Percentiles rank a stretch among this genome's conserved stretches.
Conservation (phyloP, 164 flowering plant genomes). For the Pachysandra terminalis region DNA sequence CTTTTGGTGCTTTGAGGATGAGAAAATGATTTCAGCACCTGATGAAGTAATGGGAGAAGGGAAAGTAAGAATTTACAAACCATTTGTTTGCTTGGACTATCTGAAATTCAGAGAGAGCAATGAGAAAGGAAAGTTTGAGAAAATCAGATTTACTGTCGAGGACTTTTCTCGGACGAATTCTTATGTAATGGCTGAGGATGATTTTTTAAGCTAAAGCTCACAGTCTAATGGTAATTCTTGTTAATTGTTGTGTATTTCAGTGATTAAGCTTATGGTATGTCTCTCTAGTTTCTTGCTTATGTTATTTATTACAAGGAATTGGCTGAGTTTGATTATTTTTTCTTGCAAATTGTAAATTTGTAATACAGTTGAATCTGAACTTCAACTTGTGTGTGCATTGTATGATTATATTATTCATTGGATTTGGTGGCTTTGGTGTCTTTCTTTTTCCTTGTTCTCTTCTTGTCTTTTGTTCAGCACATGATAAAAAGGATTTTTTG, state of each 20-base stretch:
- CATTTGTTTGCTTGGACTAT: conserved; percentile 69
- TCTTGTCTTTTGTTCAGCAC: not conserved
- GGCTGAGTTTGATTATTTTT: not conserved
- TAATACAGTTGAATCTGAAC: not conserved
- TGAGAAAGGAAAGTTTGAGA: conserved; percentile 75
- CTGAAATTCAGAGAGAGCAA: conserved; percentile 64
- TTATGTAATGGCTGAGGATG: not conserved
- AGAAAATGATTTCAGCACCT: conserved; percentile 65
- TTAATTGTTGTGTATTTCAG: too few relatives aligned
- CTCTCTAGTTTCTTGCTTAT: too few relatives aligned
- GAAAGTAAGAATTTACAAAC: conserved; percentile 43
- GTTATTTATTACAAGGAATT: not conserved
- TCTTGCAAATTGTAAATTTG: not conserved
- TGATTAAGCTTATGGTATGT: too few relatives aligned
- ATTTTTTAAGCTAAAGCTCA: not conserved
- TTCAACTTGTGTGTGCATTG: too few relatives aligned
- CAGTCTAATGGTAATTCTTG: too few relatives aligned
- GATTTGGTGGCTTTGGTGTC: not conserved
- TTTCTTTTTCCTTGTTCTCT: too few relatives aligned
- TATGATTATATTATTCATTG: not conserved
- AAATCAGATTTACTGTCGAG: conserved; percentile 71
- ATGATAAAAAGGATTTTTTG: not conserved
- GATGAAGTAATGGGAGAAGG: conserved; percentile 70
- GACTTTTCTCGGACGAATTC: conserved; percentile 58
- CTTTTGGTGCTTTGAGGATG: conserved; percentile 94